Conservation (phyloP, 352 stramenopile genomes). For the Phytophthora melonis region DNA sequence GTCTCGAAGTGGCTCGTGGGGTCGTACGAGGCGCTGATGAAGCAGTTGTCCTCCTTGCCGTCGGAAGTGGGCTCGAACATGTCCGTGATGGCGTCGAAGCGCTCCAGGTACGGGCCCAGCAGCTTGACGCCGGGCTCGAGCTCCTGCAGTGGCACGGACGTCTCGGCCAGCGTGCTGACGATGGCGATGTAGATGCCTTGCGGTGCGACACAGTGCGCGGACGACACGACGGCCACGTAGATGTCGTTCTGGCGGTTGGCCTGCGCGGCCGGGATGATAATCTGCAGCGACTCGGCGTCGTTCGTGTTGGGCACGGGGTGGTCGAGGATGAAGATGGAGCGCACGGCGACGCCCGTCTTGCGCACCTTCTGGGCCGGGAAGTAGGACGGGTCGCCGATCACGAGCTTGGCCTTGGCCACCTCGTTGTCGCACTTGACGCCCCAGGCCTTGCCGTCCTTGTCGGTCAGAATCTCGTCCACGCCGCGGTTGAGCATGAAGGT, state of each 20-base stretch:
- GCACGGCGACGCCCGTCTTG: slow-evolving; percentile 95
- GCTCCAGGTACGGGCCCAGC: slow-evolving; percentile 96
- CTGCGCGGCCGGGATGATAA: slow-evolving; percentile 98
- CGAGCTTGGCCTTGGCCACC: slow-evolving; percentile 97
- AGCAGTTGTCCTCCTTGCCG: slow-evolving; percentile 96
- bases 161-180: slow-evolving; percentile 98
- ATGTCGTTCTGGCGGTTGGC: slow-evolving; percentile 98
- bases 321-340: slow-evolving; percentile 99
- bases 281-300: slow-evolving; percentile 97
- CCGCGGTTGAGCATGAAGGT: slow-evolving; percentile 99
- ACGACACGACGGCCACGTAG: slow-evolving; percentile 97
- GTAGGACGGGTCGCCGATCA: slow-evolving; percentile 99
- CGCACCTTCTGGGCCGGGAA: slow-evolving; percentile 95
- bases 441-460: slow-evolving; percentile 94
- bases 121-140: slow-evolving; percentile 95
- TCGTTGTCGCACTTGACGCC: slow-evolving; percentile 93
- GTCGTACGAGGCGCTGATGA: slow-evolving; percentile 96
- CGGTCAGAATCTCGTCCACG: slow-evolving; percentile 95
- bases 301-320: slow-evolving; percentile 98
- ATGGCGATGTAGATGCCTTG: slow-evolving; percentile 99
- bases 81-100: slow-evolving; percentile 97
- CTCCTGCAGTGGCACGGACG: slow-evolving; percentile 95
- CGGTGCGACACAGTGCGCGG: slow-evolving; percentile 94
- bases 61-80: slow-evolving; percentile 95
- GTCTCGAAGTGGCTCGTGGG: slow-evolving; percentile 98